Evolutionary conservation across 257 asterid genomes (phyloP).

Genomic region (Lithospermum erythrorhizon): DNA sequence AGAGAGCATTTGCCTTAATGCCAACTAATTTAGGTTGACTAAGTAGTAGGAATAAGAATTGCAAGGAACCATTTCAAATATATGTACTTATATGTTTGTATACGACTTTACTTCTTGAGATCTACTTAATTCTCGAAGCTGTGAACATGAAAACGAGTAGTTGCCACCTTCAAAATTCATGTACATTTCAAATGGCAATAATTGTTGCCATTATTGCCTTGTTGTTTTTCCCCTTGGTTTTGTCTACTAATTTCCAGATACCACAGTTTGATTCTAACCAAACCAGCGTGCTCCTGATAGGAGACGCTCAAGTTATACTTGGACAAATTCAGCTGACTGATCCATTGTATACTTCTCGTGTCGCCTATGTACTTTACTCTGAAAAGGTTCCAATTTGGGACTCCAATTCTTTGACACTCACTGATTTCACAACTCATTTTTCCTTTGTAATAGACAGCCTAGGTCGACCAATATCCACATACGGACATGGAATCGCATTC

Average conservation of each 20-base stretch:
- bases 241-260: conserved; percentile 13
- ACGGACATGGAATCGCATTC: conserved; percentile 26
- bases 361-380: conserved; percentile 22
- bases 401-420: conserved; percentile 18
- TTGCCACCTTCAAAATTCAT: background rate
- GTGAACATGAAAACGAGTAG: background rate
- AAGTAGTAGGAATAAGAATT: too few species aligned
- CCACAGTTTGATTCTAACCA: conserved; percentile 6
- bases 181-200: background rate
- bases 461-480: background rate
- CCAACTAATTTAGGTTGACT: too few species aligned
- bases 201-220: conserved; percentile 6
- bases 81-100: too few species aligned
- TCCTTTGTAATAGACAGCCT: conserved; percentile 16
- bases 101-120: background rate
- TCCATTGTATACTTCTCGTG: conserved; percentile 8
- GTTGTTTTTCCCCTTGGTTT: conserved; percentile 5
- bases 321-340: conserved; percentile 18
- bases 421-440: conserved; percentile 15
- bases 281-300: conserved; percentile 13
- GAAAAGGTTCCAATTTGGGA: conserved; percentile 28
- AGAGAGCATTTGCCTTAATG: too few species aligned
- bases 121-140: background rate
- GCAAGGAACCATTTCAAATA: too few species aligned
- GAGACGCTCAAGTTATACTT: conserved; percentile 19